Percentiles rank a stretch among this genome's conserved stretches.
Evolutionary conservation across 305 asterid species (phyloP).

Genomic region (Fraxinus baroniana): DNA sequence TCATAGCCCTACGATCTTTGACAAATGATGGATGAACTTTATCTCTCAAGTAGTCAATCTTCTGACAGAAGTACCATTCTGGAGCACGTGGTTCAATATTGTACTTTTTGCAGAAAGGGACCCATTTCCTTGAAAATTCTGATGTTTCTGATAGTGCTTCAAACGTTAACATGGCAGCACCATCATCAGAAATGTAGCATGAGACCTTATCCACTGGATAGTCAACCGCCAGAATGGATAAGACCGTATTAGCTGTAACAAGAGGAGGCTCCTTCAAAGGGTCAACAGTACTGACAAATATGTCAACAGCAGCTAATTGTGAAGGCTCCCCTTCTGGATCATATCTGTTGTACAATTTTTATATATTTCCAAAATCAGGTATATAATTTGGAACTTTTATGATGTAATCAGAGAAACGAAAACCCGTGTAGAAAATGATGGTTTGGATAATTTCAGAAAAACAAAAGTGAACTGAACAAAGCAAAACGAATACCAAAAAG

Average conservation of each 20-base stretch:
- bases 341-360: constrained; percentile 52
- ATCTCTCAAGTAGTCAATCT: constrained; percentile 91
- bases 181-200: constrained; percentile 98
- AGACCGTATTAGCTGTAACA: constrained; percentile 96
- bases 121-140: constrained; percentile 97
- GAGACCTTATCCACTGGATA: constrained; percentile 98
- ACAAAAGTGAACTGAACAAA: constrained; percentile 2
- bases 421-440: constrained; percentile 9
- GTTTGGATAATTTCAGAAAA: not conserved
- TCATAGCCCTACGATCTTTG: constrained; percentile 98
- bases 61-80: constrained; percentile 94
- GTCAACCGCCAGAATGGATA: constrained; percentile 96
- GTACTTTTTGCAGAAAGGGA: constrained; percentile 92
- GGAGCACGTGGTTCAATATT: constrained; percentile 98
- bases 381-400: not conserved
- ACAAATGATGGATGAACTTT: constrained; percentile 95
- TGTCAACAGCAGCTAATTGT: constrained; percentile 99
- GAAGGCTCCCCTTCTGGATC: constrained; percentile 99
- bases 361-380: constrained; percentile 25
- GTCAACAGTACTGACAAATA: constrained; percentile 99
- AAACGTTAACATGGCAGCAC: constrained; percentile 94
- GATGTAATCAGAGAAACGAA: constrained; percentile 12
- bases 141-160: constrained; percentile 96
- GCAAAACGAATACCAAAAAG: not conserved
- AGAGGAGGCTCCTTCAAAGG: constrained; percentile 99